Evolutionary conservation across 2,329 filamentous ascomycete species (phyloP), one percentile per base, ranked within the genome.

Genomic region (Colletotrichum sp.): DNA sequence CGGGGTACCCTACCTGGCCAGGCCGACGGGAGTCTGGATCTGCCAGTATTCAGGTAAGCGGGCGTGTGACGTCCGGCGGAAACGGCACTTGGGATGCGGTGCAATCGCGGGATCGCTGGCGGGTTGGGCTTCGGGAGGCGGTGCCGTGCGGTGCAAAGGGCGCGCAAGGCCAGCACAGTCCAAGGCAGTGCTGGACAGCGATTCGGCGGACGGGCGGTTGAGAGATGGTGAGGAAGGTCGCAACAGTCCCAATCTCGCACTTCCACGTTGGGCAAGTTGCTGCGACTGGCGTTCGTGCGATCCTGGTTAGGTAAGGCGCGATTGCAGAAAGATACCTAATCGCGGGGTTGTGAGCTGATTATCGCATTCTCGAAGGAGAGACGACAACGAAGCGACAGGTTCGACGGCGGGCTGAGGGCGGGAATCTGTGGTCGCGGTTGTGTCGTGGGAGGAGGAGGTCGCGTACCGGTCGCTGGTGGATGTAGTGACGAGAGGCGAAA

Each of bases 1-100:
- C 59, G 64, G 81, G 81, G 44, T 84, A 82, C 32, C 60, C 28
- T 39, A 60, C 59, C 67, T 69, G 63, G 65, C 68, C 66, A 67
- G 77, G 49, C 68, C 62, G 64, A 21, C 44, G 44, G 44, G 44
- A 67, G 63, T 71, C 72, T 62, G 63, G 76, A 59, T 77, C 62
- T 68, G 44, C 44, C 44, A 52, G 44, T 52, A 65, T 68, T 62
- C 71, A 55, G 72, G 77, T 64, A 69, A 73, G 70, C 59, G 59
- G 68, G 65, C 71, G 65, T 59, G 59, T 60, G 71, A 76, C 21
- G 71, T 73, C 55, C 63, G 69, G 68, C 72, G 72, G 68, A 62
- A 34, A 68, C 70, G 55, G 59, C 55, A 68, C 26, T 9, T 39
- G 55, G 34, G 24, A 44, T 68, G 63, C 62, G 73, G 73, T 65